phyloP scores from a whole-genome alignment of 192 early-diverging fungal genomes.

The Thoreauomyces humboldtii region DNA sequence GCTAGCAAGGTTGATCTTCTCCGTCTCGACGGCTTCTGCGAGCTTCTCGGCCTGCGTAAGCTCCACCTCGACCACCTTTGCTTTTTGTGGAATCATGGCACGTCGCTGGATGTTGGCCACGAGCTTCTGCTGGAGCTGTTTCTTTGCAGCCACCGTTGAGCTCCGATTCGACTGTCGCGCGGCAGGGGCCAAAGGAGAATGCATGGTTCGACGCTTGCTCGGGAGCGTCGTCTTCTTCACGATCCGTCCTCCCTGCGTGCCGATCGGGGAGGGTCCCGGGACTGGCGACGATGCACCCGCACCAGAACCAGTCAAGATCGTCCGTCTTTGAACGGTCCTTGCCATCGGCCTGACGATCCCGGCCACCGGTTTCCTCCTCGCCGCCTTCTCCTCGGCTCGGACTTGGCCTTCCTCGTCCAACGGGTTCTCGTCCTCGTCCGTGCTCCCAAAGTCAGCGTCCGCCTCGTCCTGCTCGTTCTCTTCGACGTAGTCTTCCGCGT shows the following conservation, averaged over 20 bases:
- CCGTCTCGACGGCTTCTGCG: slow-evolving; percentile 33
- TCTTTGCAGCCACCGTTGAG: slow-evolving; percentile 22
- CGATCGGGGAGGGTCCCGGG: neutral
- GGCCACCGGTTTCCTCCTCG: too few species aligned
- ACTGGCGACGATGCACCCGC: too few species aligned
- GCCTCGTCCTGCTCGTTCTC: slow-evolving; percentile 33
- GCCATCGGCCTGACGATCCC: too few species aligned
- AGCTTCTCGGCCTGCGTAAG: slow-evolving; percentile 32
- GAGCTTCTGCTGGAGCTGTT: slow-evolving; percentile 19
- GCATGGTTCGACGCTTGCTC: neutral
- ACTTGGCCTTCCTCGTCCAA: slow-evolving; percentile 23
- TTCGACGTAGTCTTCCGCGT: slow-evolving; percentile 28
- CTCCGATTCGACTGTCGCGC: slow-evolving; percentile 28
- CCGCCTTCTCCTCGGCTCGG: slow-evolving; percentile 20
- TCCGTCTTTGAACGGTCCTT: too few species aligned
- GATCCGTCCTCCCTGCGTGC: neutral
- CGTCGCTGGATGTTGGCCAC: slow-evolving; percentile 1
- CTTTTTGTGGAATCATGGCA: slow-evolving; percentile 8
- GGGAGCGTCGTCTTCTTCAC: neutral
- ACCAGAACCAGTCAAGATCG: too few species aligned
- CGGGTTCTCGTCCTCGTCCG: slow-evolving; percentile 29
- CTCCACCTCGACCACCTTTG: slow-evolving; percentile 21
- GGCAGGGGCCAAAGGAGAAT: too few species aligned
- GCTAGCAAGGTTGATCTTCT: slow-evolving; percentile 26
- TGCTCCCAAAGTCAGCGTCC: slow-evolving; percentile 30